phyloP scores from a whole-genome alignment of 139 green algal species.

The Chlorella sp. region DNA sequence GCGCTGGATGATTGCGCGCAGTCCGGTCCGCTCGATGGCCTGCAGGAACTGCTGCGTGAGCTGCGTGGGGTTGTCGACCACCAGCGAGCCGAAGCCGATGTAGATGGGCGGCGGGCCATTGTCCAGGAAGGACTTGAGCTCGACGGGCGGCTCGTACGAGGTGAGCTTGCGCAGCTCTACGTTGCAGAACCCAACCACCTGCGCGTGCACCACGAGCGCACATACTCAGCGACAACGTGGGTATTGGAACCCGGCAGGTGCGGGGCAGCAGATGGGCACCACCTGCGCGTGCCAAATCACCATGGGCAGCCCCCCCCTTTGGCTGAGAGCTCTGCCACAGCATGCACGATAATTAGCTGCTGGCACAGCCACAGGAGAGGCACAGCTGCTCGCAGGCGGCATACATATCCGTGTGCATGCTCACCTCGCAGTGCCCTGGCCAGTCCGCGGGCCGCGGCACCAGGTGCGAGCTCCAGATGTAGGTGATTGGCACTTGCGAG shows the following conservation, averaged over 20 bases:
- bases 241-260: too few species aligned
- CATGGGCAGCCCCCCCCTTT: too few species aligned
- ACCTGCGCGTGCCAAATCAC: too few species aligned
- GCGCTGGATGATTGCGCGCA: slow-evolving; percentile 22
- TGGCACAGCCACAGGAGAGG: too few species aligned
- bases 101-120: slow-evolving; percentile 45
- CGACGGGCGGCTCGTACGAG: slow-evolving; percentile 17
- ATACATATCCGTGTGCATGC: too few species aligned
- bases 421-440: slow-evolving; percentile 37
- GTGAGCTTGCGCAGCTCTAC: slow-evolving; percentile 30
- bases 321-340: too few species aligned
- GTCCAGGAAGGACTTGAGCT: slow-evolving; percentile 46
- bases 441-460: slow-evolving; percentile 58
- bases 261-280: too few species aligned
- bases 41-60: slow-evolving; percentile 16
- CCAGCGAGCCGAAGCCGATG: slow-evolving; percentile 48
- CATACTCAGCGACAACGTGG: too few species aligned
- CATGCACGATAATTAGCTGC: too few species aligned
- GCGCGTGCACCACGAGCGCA: too few species aligned
- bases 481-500: slow-evolving; percentile 17
- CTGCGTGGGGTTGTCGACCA: slow-evolving; percentile 14
- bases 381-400: too few species aligned
- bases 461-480: slow-evolving; percentile 51
- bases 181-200: slow-evolving; percentile 50
- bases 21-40: slow-evolving; percentile 1